These are phyloP conservation scores for Isatis tinctoria DNA, from an alignment of 345 rosid genomes.

Conservation along the genomic window DNA sequence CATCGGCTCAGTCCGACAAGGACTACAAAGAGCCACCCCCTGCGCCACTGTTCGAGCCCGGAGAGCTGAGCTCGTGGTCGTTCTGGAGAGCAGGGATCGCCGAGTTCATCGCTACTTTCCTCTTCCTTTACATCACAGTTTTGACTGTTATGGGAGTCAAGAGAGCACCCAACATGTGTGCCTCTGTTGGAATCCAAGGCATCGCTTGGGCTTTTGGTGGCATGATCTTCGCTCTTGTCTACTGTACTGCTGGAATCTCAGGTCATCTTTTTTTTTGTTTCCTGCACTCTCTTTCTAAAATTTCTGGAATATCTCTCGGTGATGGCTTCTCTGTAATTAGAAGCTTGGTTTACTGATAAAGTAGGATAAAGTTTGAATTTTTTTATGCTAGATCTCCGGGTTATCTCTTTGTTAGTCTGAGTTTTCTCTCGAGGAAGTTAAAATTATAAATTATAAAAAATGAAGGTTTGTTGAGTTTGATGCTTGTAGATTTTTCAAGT, in stretches of 20 bases:
- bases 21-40: constrained; percentile 42
- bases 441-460: too few relatives aligned
- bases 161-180: constrained; percentile 33
- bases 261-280: background rate
- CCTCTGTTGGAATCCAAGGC: constrained; percentile 43
- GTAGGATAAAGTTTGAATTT: background rate
- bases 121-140: constrained; percentile 38
- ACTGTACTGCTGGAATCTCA: constrained; percentile 43
- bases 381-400: background rate
- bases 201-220: constrained; percentile 50
- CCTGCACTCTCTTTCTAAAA: too few relatives aligned
- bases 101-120: constrained; percentile 41
- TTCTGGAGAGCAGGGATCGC: constrained; percentile 42
- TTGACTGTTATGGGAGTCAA: constrained; percentile 41
- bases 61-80: constrained; percentile 41
- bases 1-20: constrained; percentile 33
- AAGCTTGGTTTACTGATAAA: background rate
- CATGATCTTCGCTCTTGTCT: constrained; percentile 46
- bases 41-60: constrained; percentile 38
- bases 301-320: background rate
- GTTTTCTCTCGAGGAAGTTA: too few relatives aligned
- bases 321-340: background rate
- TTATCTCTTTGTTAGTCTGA: background rate
- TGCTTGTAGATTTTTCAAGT: too few relatives aligned
- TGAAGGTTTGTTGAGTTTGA: too few relatives aligned